Percentiles rank a stretch among this genome's conserved stretches.
These are phyloP conservation scores for Fraxinus ornus DNA, from an alignment of 305 asterid species.

Conservation along the genomic window DNA sequence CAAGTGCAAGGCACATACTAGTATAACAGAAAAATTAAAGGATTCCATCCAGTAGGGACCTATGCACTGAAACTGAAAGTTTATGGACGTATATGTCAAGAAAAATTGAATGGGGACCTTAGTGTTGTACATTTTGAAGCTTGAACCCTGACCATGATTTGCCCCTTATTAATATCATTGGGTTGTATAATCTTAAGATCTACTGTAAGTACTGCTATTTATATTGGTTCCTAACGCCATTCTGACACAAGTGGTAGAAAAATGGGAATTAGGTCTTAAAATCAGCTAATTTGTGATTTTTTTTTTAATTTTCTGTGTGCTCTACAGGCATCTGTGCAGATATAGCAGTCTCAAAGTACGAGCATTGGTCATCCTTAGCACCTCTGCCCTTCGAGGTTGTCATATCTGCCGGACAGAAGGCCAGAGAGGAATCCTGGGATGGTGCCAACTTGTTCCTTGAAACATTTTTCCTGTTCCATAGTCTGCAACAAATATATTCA, in stretches of 20 bases:
- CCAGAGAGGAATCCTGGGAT: slow-evolving; percentile 81
- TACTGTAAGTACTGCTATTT: neutral
- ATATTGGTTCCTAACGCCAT: neutral
- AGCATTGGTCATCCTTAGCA: slow-evolving; percentile 96
- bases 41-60: neutral
- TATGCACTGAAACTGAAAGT: neutral
- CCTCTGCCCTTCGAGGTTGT: slow-evolving; percentile 98
- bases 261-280: neutral
- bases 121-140: neutral
- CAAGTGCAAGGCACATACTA: neutral
- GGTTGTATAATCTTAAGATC: neutral
- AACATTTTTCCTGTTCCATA: slow-evolving; percentile 1
- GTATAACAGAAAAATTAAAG: neutral
- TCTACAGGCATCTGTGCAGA: slow-evolving; percentile 85
- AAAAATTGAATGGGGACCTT: neutral
- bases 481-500: slow-evolving; percentile 18
- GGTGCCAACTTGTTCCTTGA: slow-evolving; percentile 51
- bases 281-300: neutral
- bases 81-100: neutral
- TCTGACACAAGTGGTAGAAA: neutral
- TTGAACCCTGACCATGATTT: neutral
- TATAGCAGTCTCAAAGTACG: slow-evolving; percentile 78
- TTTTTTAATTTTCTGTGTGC: neutral
- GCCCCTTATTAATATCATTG: neutral
- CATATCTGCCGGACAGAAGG: slow-evolving; percentile 96